These are phyloP conservation scores for Ophidiomyces ophidiicola DNA, from an alignment of 2,329 filamentous ascomycete species.

Conservation along the genomic window DNA sequence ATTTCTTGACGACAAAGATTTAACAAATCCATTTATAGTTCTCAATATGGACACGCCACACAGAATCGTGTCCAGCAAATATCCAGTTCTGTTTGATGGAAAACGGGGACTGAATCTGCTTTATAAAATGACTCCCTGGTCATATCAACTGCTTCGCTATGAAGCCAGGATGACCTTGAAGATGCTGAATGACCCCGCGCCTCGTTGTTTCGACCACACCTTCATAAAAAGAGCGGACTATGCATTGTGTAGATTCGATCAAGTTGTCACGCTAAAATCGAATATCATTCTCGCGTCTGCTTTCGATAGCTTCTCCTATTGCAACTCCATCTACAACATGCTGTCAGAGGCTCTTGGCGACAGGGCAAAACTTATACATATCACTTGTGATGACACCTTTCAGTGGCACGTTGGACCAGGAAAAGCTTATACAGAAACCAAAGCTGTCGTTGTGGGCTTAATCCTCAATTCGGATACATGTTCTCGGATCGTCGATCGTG, in stretches of 20 bases:
- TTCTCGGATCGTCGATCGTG: constrained; percentile 69
- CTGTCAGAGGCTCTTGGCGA: constrained; percentile 63
- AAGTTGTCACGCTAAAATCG: constrained; percentile 32
- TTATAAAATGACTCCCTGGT: constrained; percentile 84
- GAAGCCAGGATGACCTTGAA: constrained; percentile 64
- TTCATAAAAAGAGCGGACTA: constrained; percentile 57
- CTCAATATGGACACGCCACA: constrained; percentile 21
- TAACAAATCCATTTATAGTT: constrained; percentile 54
- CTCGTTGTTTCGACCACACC: constrained; percentile 70
- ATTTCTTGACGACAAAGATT: constrained; percentile 62
- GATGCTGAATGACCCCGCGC: constrained; percentile 59
- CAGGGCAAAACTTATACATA: constrained; percentile 56
- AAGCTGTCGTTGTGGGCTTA: constrained; percentile 50
- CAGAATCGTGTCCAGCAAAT: constrained; percentile 26
- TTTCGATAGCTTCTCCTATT: constrained; percentile 19
- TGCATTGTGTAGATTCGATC: constrained; percentile 44
- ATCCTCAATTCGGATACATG: constrained; percentile 61
- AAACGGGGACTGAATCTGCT: constrained; percentile 64
- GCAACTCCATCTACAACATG: constrained; percentile 45
- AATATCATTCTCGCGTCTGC: constrained; percentile 21
- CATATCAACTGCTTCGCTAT: constrained; percentile 58
- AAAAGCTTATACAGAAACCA: constrained; percentile 22
- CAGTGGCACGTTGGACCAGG: constrained; percentile 40
- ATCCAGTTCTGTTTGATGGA: constrained; percentile 70
- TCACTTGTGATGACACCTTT: constrained; percentile 34